These are phyloP conservation scores for Canavalia ensiformis DNA, from an alignment of 306 rosid species.

Conservation along the genomic window DNA sequence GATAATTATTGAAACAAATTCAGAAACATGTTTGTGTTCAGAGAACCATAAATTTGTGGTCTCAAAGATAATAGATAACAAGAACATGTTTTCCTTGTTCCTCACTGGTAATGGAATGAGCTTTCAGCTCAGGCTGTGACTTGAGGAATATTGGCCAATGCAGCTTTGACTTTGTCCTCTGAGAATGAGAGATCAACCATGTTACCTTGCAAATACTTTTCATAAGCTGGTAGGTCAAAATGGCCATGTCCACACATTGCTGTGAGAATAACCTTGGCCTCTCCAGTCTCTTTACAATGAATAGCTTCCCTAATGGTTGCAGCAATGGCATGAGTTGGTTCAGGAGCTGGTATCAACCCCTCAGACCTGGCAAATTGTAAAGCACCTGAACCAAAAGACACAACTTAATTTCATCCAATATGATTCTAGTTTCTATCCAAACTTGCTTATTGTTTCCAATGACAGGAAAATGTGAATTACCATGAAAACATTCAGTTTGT, in stretches of 20 bases:
- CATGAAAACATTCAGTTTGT: conserved; percentile 85
- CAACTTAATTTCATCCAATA: conserved; percentile 21
- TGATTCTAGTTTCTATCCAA: background rate
- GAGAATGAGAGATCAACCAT: conserved; percentile 87
- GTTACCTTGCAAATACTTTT: conserved; percentile 82
- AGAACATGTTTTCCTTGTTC: background rate
- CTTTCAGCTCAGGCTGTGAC: conserved; percentile 48
- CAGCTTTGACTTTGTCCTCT: conserved; percentile 68
- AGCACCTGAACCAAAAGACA: conserved; percentile 68
- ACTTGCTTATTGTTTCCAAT: conserved; percentile 5
- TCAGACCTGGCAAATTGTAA: conserved; percentile 88
- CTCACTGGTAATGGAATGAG: background rate
- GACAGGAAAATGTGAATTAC: conserved; percentile 50
- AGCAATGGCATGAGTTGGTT: conserved; percentile 94
- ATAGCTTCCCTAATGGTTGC: conserved; percentile 93
- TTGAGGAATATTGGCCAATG: conserved; percentile 70
- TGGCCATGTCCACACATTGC: conserved; percentile 99
- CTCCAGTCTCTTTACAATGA: conserved; percentile 77
- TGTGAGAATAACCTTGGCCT: conserved; percentile 88
- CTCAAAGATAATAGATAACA: background rate
- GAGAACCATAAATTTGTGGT: background rate
- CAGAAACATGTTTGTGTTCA: background rate
- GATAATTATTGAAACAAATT: conserved; percentile 1
- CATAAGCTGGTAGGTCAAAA: conserved; percentile 87
- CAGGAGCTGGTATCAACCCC: conserved; percentile 96